Conservation (phyloP, 2,329 filamentous ascomycete species). For the Paraconiothyrium sp. region DNA sequence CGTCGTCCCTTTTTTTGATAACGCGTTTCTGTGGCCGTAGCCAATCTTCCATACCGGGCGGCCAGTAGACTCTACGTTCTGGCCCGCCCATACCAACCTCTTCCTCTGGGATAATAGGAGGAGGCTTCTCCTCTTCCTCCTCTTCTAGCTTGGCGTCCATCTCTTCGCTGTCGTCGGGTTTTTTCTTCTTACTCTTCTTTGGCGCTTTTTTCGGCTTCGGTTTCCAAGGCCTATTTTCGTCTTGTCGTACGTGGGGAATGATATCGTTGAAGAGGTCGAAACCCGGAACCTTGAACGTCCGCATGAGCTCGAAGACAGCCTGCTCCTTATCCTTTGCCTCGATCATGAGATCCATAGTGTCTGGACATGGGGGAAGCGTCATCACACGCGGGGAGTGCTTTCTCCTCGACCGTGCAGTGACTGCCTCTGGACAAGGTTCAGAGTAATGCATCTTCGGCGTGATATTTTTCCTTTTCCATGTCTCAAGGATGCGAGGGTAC, state of each 20-base stretch:
- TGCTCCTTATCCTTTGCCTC: constrained; percentile 99
- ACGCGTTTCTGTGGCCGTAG: constrained; percentile 80
- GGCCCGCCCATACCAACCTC: constrained; percentile 89
- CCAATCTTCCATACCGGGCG: constrained; percentile 89
- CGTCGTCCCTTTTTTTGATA: constrained; percentile 63
- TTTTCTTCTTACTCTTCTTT: constrained; percentile 58
- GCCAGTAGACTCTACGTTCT: constrained; percentile 88
- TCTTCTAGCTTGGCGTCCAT: constrained; percentile 55
- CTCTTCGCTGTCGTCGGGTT: constrained; percentile 48
- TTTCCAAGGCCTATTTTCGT: constrained; percentile 70
- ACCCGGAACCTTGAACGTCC: constrained; percentile 83
- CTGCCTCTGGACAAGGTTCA: constrained; percentile 77
- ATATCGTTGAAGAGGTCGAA: constrained; percentile 80
- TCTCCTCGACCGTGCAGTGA: constrained; percentile 79
- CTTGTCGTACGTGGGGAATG: constrained; percentile 77
- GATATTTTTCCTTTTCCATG: constrained; percentile 85
- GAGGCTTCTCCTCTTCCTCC: constrained; percentile 47
- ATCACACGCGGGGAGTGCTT: constrained; percentile 86
- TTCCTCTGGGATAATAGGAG: constrained; percentile 65
- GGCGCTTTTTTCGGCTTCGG: constrained; percentile 52
- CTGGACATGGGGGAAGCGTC: constrained; percentile 81
- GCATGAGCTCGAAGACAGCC: constrained; percentile 93
- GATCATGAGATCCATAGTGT: constrained; percentile 96
- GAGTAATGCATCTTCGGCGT: constrained; percentile 98
- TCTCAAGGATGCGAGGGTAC: constrained; percentile 80